Conservation (phyloP, 495 filamentous ascomycete genomes). For the Barbatosphaeria neglecta region DNA sequence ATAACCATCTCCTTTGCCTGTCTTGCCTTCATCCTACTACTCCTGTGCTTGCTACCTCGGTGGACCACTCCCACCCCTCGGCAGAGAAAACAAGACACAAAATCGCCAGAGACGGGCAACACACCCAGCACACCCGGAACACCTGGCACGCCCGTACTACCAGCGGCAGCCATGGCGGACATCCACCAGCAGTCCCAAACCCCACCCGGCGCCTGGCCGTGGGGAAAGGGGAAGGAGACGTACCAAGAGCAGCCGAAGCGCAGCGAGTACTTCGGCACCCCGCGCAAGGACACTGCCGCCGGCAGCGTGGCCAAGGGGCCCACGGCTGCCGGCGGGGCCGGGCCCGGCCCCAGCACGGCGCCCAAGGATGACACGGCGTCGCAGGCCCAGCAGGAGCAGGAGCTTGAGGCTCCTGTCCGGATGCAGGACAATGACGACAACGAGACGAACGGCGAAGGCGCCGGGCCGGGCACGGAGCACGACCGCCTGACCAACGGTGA, state of each 20-base stretch:
- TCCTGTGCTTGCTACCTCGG: too few species aligned
- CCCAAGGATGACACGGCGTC: not conserved
- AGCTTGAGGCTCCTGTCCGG: conserved; percentile 6
- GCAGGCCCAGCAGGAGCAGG: conserved; percentile 2
- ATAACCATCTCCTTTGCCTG: too few species aligned
- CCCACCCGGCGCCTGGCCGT: not conserved
- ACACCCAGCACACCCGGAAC: too few species aligned
- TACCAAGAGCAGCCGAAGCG: not conserved
- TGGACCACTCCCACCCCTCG: too few species aligned
- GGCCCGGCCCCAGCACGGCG: too few species aligned
- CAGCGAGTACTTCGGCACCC: not conserved
- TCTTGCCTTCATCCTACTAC: too few species aligned
- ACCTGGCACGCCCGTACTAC: not conserved
- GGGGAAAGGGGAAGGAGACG: not conserved
- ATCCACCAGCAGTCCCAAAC: not conserved
- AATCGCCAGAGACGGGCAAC: too few species aligned
- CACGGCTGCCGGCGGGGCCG: too few species aligned
- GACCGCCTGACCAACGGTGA: not conserved
- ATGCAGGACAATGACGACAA: conserved; percentile 5
- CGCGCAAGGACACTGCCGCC: not conserved
- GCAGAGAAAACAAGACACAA: not conserved
- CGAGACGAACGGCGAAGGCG: too few species aligned
- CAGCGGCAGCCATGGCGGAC: not conserved
- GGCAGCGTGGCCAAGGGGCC: too few species aligned
- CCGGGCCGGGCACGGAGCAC: too few species aligned